Conservation (phyloP, 495 filamentous ascomycete species). For the Neurospora intermedia region DNA sequence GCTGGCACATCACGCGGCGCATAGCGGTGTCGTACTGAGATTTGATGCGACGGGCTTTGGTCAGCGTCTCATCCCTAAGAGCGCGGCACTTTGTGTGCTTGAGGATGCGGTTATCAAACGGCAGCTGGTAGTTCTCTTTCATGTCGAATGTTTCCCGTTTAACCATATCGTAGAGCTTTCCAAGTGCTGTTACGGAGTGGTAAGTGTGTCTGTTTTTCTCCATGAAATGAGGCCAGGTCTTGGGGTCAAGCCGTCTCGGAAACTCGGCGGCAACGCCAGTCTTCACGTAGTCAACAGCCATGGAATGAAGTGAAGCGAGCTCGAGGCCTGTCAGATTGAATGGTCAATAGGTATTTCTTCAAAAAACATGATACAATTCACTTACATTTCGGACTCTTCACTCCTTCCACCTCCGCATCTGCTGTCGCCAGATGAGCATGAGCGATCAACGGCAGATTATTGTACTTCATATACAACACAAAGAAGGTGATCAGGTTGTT, state of each 20-base stretch:
- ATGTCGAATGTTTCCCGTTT: slow-evolving; percentile 48
- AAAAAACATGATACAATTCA: slow-evolving; percentile 6
- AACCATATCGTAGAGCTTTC: slow-evolving; percentile 67
- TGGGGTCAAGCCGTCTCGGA: slow-evolving; percentile 46
- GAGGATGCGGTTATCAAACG: slow-evolving; percentile 74
- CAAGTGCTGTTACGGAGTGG: slow-evolving; percentile 61
- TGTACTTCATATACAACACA: slow-evolving; percentile 88
- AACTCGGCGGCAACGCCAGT: slow-evolving; percentile 68
- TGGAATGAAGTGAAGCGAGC: slow-evolving; percentile 75
- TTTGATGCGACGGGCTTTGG: slow-evolving; percentile 57
- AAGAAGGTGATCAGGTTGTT: slow-evolving; percentile 75
- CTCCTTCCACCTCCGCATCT: slow-evolving; percentile 51
- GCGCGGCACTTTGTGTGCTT: slow-evolving; percentile 15
- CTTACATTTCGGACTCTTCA: slow-evolving; percentile 55
- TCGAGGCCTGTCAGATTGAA: slow-evolving; percentile 34
- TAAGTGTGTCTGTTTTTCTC: slow-evolving; percentile 57
- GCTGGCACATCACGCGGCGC: slow-evolving; percentile 72
- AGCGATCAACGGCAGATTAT: slow-evolving; percentile 69
- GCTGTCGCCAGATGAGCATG: slow-evolving; percentile 72
- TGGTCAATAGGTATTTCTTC: background rate
- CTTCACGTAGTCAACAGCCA: slow-evolving; percentile 89
- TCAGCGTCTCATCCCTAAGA: slow-evolving; percentile 41
- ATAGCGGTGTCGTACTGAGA: slow-evolving; percentile 65
- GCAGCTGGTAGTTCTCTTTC: slow-evolving; percentile 50
- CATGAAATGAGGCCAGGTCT: slow-evolving; percentile 82